A percentile compares a stretch with the other conserved stretches of the same genome.
Evolutionary conservation across 805 yeast genomes (phyloP).

Genomic region (Kodamaea hsintzibuensis): DNA sequence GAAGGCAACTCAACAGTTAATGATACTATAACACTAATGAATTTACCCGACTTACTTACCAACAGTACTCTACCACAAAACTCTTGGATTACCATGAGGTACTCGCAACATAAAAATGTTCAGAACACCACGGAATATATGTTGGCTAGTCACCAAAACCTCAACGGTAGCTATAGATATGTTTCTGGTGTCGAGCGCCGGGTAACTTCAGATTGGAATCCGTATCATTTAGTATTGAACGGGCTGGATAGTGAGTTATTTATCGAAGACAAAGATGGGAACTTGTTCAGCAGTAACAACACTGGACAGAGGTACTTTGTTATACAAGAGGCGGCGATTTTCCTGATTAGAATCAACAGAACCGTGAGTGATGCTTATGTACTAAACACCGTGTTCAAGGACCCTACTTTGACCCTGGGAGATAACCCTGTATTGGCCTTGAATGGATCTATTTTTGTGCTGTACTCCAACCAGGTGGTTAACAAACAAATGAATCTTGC

Average conservation of each 20-base stretch:
- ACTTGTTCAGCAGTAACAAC: background rate
- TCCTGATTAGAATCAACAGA: background rate
- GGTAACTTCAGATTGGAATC: background rate
- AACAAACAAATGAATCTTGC: background rate
- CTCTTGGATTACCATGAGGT: background rate
- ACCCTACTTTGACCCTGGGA: background rate
- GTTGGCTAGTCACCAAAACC: background rate
- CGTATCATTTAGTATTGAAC: background rate
- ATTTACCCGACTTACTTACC: background rate
- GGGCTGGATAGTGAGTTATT: background rate
- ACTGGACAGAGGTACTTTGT: background rate
- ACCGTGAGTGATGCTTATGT: background rate
- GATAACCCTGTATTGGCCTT: background rate
- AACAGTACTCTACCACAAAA: background rate
- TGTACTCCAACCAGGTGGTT: background rate
- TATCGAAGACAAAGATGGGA: background rate
- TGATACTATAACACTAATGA: background rate
- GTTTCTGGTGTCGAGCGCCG: background rate
- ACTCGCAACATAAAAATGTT: background rate
- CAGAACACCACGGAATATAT: background rate
- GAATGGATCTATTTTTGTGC: background rate
- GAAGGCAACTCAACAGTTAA: background rate
- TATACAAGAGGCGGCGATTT: background rate
- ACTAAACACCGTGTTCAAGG: background rate
- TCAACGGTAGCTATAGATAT: background rate